Percentiles rank a stretch among this genome's conserved stretches.
Evolutionary conservation across 345 rosid genomes (phyloP).

Genomic region (Cardiospermum halicacabum): DNA sequence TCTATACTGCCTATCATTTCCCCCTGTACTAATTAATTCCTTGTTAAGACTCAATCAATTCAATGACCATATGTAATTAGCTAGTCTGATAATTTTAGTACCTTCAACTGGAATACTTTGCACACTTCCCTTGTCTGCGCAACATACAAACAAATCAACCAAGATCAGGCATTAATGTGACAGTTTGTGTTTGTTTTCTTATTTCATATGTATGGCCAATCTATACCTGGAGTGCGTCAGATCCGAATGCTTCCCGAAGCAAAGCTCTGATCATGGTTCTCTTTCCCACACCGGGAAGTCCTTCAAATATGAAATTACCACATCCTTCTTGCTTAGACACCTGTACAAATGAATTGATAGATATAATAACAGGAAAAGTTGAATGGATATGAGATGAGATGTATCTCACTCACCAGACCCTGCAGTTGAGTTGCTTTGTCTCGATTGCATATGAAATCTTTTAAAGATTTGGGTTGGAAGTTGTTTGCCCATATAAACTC

Average conservation of each 20-base stretch:
- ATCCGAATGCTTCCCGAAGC: constrained; percentile 47
- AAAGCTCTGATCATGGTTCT: constrained; percentile 60
- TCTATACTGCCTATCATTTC: constrained; percentile 35
- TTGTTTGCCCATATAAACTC: constrained; percentile 43
- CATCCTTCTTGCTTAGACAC: constrained; percentile 19
- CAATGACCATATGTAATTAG: background rate
- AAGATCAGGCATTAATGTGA: too few species aligned
- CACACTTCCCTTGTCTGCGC: constrained; percentile 40
- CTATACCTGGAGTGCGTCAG: constrained; percentile 37
- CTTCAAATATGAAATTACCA: constrained; percentile 53
- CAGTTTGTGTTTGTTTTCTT: too few species aligned
- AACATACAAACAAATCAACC: background rate
- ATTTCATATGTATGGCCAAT: too few species aligned
- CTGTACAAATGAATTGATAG: background rate
- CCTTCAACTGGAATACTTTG: constrained; percentile 42
- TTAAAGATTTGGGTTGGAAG: constrained; percentile 40
- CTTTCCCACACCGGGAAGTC: constrained; percentile 61
- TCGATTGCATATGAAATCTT: constrained; percentile 53
- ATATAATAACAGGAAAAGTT: background rate
- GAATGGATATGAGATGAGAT: background rate
- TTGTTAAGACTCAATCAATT: background rate
- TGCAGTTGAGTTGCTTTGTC: constrained; percentile 36
- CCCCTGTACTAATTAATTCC: constrained; percentile 29
- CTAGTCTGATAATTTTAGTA: constrained; percentile 9
- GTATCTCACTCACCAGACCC: constrained; percentile 20